Conservation (phyloP, 768 basidiomycete genomes). For the Pleurotus sapidus region DNA sequence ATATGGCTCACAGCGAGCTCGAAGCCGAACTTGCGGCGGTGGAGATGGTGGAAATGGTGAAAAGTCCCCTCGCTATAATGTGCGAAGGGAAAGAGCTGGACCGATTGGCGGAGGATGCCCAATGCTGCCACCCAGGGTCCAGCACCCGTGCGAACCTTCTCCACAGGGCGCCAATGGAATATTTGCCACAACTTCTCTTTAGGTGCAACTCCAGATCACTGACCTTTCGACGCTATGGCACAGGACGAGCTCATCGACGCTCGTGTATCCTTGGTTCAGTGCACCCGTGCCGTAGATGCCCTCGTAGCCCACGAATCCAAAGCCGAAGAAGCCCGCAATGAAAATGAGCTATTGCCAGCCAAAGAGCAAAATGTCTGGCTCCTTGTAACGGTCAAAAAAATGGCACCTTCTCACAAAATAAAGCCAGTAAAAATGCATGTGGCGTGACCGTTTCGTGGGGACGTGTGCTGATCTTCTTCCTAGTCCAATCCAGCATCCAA, state of each 20-base stretch:
- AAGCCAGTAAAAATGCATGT: conserved; percentile 87
- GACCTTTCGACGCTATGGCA: conserved; percentile 30
- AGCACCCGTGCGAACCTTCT: background rate
- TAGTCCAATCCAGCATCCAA: conserved; percentile 75
- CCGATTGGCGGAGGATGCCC: background rate
- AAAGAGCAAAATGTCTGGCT: conserved; percentile 91
- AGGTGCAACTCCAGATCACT: background rate
- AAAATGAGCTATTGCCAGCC: conserved; percentile 70
- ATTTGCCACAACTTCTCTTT: background rate
- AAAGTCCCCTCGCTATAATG: background rate
- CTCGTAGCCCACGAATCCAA: conserved; percentile 71
- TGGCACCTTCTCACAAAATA: conserved; percentile 68
- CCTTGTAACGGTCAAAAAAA: conserved; percentile 81
- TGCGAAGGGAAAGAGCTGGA: background rate
- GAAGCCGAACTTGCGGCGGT: no score
- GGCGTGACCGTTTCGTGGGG: background rate
- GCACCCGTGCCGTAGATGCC: conserved; percentile 74
- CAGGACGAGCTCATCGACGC: conserved; percentile 60
- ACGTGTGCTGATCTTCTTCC: background rate
- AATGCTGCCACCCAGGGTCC: background rate
- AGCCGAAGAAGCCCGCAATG: conserved; percentile 59
- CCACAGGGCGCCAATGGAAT: background rate
- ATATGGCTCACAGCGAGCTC: no score
- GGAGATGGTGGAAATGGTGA: no score
- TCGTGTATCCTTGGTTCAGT: conserved; percentile 71